Evolutionary conservation across 2,329 filamentous ascomycete species (phyloP).

Genomic region (Westerdykella ornata): DNA sequence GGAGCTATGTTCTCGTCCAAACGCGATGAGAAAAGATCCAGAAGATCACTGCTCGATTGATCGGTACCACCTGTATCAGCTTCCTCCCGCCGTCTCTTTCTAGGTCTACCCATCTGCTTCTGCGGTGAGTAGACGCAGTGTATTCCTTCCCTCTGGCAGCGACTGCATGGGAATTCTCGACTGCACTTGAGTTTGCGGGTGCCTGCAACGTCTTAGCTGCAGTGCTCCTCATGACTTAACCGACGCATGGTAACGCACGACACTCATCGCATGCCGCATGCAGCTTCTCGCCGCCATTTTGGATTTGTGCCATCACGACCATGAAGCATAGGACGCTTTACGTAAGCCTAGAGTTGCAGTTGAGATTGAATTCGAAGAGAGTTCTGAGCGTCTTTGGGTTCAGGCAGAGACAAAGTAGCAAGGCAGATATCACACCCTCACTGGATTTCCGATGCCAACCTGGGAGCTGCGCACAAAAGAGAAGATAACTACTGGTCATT

Average conservation of each 20-base stretch:
- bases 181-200: conserved; percentile 47
- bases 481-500: no score
- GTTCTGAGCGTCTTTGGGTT: no score
- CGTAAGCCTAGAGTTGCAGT: no score
- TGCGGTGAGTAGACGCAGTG: conserved; percentile 43
- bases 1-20: no score
- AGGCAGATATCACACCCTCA: no score
- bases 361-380: no score
- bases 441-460: no score
- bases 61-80: background rate
- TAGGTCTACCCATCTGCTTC: conserved; percentile 48
- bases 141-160: conserved; percentile 40
- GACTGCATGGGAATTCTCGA: conserved; percentile 39
- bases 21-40: no score
- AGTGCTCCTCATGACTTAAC: conserved; percentile 3
- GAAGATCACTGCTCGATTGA: no score
- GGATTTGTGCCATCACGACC: conserved; percentile 18
- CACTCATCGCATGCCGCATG: conserved; percentile 35
- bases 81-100: conserved; percentile 40
- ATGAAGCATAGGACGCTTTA: no score
- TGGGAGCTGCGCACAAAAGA: no score
- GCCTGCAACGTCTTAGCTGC: conserved; percentile 24
- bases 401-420: no score
- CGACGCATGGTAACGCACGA: conserved; percentile 18
- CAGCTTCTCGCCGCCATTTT: conserved; percentile 17